These are phyloP conservation scores for Saccharum hybrid DNA, from an alignment of 202 grass and related monocot genomes.

Conservation along the genomic window DNA sequence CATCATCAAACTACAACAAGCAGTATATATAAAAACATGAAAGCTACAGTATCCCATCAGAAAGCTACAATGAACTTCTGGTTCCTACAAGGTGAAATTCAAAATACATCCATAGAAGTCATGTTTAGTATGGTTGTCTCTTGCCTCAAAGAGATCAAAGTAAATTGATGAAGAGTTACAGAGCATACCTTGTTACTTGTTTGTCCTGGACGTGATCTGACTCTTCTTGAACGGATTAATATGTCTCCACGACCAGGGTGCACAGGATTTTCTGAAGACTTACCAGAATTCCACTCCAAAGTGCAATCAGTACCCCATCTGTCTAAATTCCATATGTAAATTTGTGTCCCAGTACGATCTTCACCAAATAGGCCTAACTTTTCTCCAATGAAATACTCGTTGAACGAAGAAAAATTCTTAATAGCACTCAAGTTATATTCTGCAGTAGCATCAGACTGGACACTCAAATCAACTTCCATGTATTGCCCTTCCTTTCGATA, in stretches of 20 bases:
- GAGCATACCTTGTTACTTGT: slow-evolving; percentile 57
- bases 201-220: slow-evolving; percentile 72
- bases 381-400: slow-evolving; percentile 91
- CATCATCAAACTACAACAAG: slow-evolving; percentile 4
- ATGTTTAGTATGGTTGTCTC: not conserved
- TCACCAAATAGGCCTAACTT: slow-evolving; percentile 76
- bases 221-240: slow-evolving; percentile 83
- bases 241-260: slow-evolving; percentile 60
- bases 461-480: slow-evolving; percentile 83
- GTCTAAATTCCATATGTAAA: slow-evolving; percentile 96
- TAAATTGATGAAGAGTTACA: not conserved
- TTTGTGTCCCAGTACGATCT: slow-evolving; percentile 69
- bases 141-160: slow-evolving; percentile 2
- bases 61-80: slow-evolving; percentile 16
- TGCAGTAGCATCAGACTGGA: slow-evolving; percentile 70
- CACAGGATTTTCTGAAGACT: slow-evolving; percentile 45
- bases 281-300: slow-evolving; percentile 70
- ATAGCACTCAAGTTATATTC: slow-evolving; percentile 69
- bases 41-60: slow-evolving; percentile 16
- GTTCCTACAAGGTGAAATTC: slow-evolving; percentile 14
- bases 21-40: slow-evolving; percentile 31
- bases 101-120: not conserved
- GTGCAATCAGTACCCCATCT: slow-evolving; percentile 78
- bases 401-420: slow-evolving; percentile 84
- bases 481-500: slow-evolving; percentile 72